Base-by-base conservation (phyloP, 2,329 filamentous ascomycete genomes). In the Neocucurbitaria cava region DNA sequence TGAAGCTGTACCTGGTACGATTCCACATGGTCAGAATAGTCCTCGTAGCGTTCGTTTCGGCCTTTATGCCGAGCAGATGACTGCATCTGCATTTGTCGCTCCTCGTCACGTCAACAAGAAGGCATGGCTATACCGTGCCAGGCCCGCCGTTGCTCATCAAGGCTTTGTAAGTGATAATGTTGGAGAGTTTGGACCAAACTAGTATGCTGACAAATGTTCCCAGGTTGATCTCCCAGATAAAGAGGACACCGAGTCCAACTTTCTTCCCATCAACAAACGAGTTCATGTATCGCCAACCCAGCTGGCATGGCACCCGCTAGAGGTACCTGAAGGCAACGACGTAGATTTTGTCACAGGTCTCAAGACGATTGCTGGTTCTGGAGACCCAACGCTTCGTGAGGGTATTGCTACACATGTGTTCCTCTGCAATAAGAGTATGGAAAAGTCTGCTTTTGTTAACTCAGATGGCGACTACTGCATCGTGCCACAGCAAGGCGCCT, bases 381-480 rank as follows among this genome's bases (percentile, higher is more conserved):
- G 75, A 20, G 74, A 76, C 26, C 74, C 75, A 7, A 75, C 70
- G 0, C 61, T 76, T 11, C 68, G 74, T 5, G 68, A 74, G 40
- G 75, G 75, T 7, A 52, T 76, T 11, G 74, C 71, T 1, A 65
- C 72, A 1, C 72, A 75, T 39, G 71, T 67, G 1, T 77, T 68
- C 43, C 57, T 74, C 11, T 69, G 66, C n/a, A 75, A 76, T 52
- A 66, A 63, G 42, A 72, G 69, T 57, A 77, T 77, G 75, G 61
- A 69, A 30, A 61, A 61, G 49, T 63, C 63, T 18, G 74, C 78
- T 5, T 81, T 85, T 58, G 87, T 86, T 49, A 78, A 86, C 38
- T 77, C 78, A 1, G 90, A 94, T 69, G 90, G 90, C 11, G 90
- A 94, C 71, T 84, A 91, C 65, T 76, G 93, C 51, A 87, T 94